These are phyloP conservation scores for Tolypocladium ophioglossoides DNA, from an alignment of 2,329 filamentous ascomycete species.

Conservation along the genomic window DNA sequence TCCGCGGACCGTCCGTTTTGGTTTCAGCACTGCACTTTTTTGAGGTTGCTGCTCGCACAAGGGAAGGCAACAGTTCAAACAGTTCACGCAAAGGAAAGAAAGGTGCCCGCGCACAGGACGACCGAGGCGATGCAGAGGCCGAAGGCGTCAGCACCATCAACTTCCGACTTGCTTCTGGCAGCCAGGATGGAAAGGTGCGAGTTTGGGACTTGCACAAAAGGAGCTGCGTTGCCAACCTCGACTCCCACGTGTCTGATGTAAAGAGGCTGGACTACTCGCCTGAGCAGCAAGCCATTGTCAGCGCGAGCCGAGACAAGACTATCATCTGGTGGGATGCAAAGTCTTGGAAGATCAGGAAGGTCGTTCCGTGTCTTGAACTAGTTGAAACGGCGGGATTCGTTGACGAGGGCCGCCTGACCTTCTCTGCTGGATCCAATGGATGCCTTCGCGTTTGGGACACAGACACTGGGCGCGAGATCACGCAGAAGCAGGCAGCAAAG, in stretches of 20 bases:
- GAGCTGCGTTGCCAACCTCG: conserved; percentile 63
- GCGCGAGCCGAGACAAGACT: conserved; percentile 85
- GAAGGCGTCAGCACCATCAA: conserved; percentile 36
- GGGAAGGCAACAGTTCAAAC: conserved; percentile 9
- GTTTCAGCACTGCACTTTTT: conserved; percentile 91
- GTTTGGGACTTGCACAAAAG: conserved; percentile 88
- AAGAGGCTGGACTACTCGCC: conserved; percentile 73
- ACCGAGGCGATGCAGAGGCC: conserved; percentile 27
- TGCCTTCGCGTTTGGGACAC: conserved; percentile 76
- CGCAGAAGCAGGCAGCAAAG: conserved; percentile 55
- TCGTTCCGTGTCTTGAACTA: conserved; percentile 75
- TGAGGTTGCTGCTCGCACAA: conserved; percentile 47
- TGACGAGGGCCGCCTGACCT: conserved; percentile 59
- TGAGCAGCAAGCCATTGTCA: conserved; percentile 65
- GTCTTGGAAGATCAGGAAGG: conserved; percentile 73
- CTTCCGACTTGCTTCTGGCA: conserved; percentile 80
- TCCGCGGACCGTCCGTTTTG: conserved; percentile 84
- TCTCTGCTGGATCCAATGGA: conserved; percentile 77
- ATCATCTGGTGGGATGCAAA: conserved; percentile 82
- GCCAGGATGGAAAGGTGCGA: conserved; percentile 85
- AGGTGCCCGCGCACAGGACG: conserved; percentile 13
- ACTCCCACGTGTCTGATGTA: conserved; percentile 94
- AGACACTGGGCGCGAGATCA: conserved; percentile 67
- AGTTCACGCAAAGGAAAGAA: conserved; percentile 24
- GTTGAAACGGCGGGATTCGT: conserved; percentile 79